Percentiles rank a stretch among this genome's conserved stretches.
Evolutionary conservation across 2,329 filamentous ascomycete species (phyloP).

Genomic region (Rosellinia necatrix): DNA sequence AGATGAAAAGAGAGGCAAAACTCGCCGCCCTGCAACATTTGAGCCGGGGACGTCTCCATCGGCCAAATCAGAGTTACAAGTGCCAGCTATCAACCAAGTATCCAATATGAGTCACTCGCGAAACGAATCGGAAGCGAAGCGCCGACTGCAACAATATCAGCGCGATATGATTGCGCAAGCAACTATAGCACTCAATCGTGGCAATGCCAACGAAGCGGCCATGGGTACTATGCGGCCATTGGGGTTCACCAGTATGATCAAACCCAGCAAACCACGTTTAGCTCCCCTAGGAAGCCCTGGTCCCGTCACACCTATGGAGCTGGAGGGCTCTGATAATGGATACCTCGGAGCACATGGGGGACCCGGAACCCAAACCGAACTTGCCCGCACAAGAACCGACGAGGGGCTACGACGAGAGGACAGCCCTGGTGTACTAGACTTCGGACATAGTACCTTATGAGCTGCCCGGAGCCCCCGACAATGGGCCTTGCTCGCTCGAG

Average conservation of each 20-base stretch:
- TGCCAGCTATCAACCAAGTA: conserved; percentile 36
- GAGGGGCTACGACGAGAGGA: conserved; percentile 42
- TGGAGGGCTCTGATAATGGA: conserved; percentile 49
- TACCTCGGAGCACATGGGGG: conserved; percentile 45
- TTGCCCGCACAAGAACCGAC: conserved; percentile 41
- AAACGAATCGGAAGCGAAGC: conserved; percentile 53
- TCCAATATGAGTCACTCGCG: conserved; percentile 40
- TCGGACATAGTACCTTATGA: conserved; percentile 40
- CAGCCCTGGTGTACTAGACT: conserved; percentile 38
- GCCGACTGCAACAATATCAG: conserved; percentile 62
- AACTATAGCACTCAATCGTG: conserved; percentile 48
- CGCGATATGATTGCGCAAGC: conserved; percentile 65
- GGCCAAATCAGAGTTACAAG: conserved; percentile 44
- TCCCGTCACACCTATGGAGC: conserved; percentile 65
- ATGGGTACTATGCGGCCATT: conserved; percentile 46
- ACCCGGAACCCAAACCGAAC: conserved; percentile 34
- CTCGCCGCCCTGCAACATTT: conserved; percentile 31
- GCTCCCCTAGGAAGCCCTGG: conserved; percentile 61
- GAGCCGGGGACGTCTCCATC: conserved; percentile 38
- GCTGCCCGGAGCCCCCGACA: neutral
- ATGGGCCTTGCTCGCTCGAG: neutral
- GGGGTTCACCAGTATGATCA: conserved; percentile 44
- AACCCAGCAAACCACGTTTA: conserved; percentile 54
- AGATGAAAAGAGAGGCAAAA: conserved; percentile 35
- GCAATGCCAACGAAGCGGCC: conserved; percentile 39